Conservation (phyloP, 208 protist genomes). For the Leishmania tarentolae region DNA sequence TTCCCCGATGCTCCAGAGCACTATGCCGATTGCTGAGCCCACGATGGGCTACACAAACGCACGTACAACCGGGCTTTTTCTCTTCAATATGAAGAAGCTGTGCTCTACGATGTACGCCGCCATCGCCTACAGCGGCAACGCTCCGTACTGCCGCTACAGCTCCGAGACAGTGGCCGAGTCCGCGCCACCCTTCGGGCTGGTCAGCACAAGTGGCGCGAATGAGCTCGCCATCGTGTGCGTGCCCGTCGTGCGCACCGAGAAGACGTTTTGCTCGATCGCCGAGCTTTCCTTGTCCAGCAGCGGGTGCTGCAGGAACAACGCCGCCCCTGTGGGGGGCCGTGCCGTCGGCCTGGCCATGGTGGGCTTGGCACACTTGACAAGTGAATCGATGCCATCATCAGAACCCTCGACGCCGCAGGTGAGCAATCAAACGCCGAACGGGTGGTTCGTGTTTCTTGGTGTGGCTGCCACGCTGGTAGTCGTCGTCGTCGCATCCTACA, state of each 20-base stretch:
- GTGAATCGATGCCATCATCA: background rate
- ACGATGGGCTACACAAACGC: slow-evolving; percentile 9
- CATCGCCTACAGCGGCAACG: background rate
- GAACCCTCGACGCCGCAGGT: background rate
- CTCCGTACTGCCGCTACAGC: slow-evolving; percentile 24
- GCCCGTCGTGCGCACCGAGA: background rate
- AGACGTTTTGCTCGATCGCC: slow-evolving; percentile 21
- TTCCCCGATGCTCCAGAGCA: slow-evolving; percentile 13
- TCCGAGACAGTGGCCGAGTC: background rate
- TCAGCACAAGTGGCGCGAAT: slow-evolving; percentile 28
- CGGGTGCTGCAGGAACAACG: background rate
- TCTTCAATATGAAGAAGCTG: slow-evolving; percentile 27
- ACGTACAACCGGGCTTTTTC: slow-evolving; percentile 35
- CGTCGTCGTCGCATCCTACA: slow-evolving; percentile 38
- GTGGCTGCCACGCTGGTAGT: slow-evolving; percentile 44
- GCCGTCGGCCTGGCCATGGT: slow-evolving; percentile 25
- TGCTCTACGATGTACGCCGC: slow-evolving; percentile 19
- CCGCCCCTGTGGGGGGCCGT: background rate
- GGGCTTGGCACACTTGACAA: slow-evolving; percentile 17
- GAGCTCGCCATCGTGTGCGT: slow-evolving; percentile 48
- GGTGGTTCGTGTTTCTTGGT: slow-evolving; percentile 43
- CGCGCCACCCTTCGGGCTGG: slow-evolving; percentile 32
- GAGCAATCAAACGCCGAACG: slow-evolving; percentile 3
- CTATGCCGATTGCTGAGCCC: background rate
- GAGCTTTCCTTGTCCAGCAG: slow-evolving; percentile 20